Conservation (phyloP, 306 rosid species). For the cucumber (Cucumis sativus) region DNA sequence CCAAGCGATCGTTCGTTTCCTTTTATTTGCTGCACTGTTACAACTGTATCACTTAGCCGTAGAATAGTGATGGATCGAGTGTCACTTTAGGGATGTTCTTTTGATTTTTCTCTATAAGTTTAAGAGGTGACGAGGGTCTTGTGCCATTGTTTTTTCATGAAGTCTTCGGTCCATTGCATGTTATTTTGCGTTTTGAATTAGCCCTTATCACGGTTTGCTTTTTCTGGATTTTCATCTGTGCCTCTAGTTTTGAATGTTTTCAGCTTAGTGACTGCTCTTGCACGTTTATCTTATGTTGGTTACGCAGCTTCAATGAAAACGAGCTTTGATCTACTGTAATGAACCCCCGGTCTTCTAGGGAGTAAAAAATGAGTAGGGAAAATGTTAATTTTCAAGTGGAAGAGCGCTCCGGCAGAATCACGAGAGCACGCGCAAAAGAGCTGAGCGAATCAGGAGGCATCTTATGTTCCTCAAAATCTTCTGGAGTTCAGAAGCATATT, state of each 20-base stretch:
- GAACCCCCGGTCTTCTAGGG: constrained; percentile 41
- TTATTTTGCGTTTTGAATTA: background rate
- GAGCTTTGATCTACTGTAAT: constrained; percentile 14
- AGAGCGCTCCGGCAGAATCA: constrained; percentile 43
- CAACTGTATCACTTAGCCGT: background rate
- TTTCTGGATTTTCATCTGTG: background rate
- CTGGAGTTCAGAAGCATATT: constrained; percentile 27
- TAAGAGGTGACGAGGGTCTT: background rate
- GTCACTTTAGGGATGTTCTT: too few relatives aligned
- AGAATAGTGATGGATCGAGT: background rate
- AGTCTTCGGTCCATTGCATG: background rate
- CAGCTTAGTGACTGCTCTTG: background rate
- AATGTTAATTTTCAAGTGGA: constrained; percentile 33
- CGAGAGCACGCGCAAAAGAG: constrained; percentile 69
- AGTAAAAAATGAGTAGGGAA: constrained; percentile 43
- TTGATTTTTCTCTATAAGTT: background rate
- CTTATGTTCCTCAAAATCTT: constrained; percentile 29
- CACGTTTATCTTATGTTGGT: background rate
- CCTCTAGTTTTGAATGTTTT: background rate
- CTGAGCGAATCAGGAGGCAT: constrained; percentile 25
- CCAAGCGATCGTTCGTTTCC: background rate
- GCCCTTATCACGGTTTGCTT: background rate
- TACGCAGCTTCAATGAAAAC: constrained; percentile 40
- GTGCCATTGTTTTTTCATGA: background rate
- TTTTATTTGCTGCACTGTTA: background rate